Base-by-base conservation (phyloP, 352 stramenopile genomes). In the Globisporangium splendens region DNA sequence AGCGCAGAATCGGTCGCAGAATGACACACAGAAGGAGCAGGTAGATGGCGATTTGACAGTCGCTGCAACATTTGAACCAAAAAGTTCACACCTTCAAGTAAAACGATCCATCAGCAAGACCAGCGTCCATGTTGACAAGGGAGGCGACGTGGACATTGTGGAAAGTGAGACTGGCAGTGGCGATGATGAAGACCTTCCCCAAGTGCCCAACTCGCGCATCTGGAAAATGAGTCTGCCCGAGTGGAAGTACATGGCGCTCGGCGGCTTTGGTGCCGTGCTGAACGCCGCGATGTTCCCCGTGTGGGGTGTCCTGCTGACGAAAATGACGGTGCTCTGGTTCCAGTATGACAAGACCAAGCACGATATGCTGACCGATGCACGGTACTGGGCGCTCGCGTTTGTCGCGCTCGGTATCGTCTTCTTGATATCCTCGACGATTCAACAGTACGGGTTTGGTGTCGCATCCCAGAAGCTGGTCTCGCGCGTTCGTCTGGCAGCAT, bases 361-460 rank as follows among this genome's bases (percentile, higher is more conserved):
- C 38, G 70, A 72, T 14, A 75, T 88, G 78, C 64, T 62, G 2
- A 55, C 58, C 6, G 46, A 68, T 20, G 74, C 69, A 8, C 61
- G 67, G 15, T 69, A 77, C 44, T 74, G 62, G 54, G 70, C 69
- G 3, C 38, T 73, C 3, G 61, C 60, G 17, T 79, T 83, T 48
- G 12, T 86, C 18, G 20, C 20, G 10, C 54, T 91, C 3, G 77
- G 56, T 11, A 50, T 83, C 3, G 54, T 73, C 0, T 86, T 75
- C 24, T 67, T 59, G 10, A 18, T 68, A 3, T 79, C 72, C 4
- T 76, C 70, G 20, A 56, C 75, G 13, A 63, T 71, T n/a, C 68
- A 88, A 50, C 50, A 80, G 46, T 88, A 85, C 46, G 65, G 70
- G 6, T 92, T 91, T 35, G 70, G 53, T 1, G 66, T 85, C 13